These are phyloP conservation scores for Agaricus sinodeliciosus DNA, from an alignment of 768 basidiomycete species.

Conservation along the genomic window DNA sequence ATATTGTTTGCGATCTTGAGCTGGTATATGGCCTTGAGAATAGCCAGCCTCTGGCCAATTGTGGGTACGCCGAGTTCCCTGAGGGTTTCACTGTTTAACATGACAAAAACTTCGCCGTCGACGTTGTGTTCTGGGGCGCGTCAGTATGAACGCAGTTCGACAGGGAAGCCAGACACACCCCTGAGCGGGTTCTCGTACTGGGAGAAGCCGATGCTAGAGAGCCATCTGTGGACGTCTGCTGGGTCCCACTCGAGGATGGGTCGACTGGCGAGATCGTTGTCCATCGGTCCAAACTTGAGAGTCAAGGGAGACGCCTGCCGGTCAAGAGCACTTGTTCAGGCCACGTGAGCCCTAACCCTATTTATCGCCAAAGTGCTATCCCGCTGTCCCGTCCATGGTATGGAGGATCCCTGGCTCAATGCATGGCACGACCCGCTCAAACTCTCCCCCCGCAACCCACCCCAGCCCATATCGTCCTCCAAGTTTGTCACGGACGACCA, in stretches of 20 bases:
- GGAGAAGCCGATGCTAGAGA: slow-evolving; percentile 69
- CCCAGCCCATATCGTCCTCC: slow-evolving; percentile 18
- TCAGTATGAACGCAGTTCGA: not conserved
- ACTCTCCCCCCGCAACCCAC: slow-evolving; percentile 10
- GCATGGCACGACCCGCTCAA: slow-evolving; percentile 53
- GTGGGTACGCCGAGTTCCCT: slow-evolving; percentile 85
- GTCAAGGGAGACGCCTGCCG: not conserved
- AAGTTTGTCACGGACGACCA: slow-evolving; percentile 7
- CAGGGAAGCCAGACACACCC: slow-evolving; percentile 40
- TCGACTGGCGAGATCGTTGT: slow-evolving; percentile 26
- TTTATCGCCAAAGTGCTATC: not conserved
- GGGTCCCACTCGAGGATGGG: slow-evolving; percentile 66
- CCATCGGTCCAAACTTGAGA: slow-evolving; percentile 22
- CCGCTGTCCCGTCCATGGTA: slow-evolving; percentile 16
- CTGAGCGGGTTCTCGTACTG: slow-evolving; percentile 81
- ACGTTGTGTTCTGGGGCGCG: slow-evolving; percentile 70
- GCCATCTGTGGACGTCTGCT: slow-evolving; percentile 72
- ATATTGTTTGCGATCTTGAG: slow-evolving; percentile 81
- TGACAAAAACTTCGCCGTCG: slow-evolving; percentile 81
- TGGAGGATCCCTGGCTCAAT: slow-evolving; percentile 78
- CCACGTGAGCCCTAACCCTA: slow-evolving; percentile 12
- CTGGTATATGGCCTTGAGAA: slow-evolving; percentile 89
- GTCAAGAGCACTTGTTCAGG: not conserved
- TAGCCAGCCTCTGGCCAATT: slow-evolving; percentile 85
- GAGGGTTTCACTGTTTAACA: slow-evolving; percentile 78